Evolutionary conservation across 176 grass and related monocot genomes (phyloP).

Genomic region (Guadua angustifolia): DNA sequence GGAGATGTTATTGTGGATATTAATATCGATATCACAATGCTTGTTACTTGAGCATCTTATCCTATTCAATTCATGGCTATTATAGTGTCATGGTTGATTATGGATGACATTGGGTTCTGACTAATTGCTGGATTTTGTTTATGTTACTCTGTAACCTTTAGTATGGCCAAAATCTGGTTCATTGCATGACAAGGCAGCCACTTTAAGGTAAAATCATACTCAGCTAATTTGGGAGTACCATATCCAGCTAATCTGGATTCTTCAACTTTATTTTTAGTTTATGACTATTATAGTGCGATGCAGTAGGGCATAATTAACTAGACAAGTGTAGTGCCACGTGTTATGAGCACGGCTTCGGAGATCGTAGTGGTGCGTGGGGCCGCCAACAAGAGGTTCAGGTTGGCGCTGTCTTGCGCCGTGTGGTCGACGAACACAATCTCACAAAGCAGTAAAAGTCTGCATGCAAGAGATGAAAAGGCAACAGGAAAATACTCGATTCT

Average conservation of each 20-base stretch:
- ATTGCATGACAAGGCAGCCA: background rate
- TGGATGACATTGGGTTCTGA: background rate
- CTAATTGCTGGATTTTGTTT: background rate
- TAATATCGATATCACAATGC: background rate
- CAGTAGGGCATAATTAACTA: background rate
- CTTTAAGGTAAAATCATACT: background rate
- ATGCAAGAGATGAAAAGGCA: too few relatives aligned
- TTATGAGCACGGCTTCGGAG: too few relatives aligned
- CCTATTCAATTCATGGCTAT: background rate
- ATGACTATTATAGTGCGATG: background rate
- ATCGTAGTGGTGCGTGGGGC: too few relatives aligned
- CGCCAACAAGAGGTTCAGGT: too few relatives aligned
- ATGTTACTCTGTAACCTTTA: background rate
- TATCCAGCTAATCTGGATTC: background rate
- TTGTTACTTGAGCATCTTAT: background rate
- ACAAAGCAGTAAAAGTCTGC: too few relatives aligned
- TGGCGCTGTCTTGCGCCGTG: too few relatives aligned
- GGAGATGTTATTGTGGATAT: background rate
- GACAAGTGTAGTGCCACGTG: background rate
- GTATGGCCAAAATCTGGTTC: background rate
- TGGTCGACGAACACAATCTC: too few relatives aligned
- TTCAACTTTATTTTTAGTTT: constrained; percentile 7
- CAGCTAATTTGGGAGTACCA: background rate
- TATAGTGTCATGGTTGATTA: background rate
- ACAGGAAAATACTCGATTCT: too few relatives aligned